Base-by-base conservation (phyloP, 2,329 filamentous ascomycete species). In the Harringtonia aguacate region DNA sequence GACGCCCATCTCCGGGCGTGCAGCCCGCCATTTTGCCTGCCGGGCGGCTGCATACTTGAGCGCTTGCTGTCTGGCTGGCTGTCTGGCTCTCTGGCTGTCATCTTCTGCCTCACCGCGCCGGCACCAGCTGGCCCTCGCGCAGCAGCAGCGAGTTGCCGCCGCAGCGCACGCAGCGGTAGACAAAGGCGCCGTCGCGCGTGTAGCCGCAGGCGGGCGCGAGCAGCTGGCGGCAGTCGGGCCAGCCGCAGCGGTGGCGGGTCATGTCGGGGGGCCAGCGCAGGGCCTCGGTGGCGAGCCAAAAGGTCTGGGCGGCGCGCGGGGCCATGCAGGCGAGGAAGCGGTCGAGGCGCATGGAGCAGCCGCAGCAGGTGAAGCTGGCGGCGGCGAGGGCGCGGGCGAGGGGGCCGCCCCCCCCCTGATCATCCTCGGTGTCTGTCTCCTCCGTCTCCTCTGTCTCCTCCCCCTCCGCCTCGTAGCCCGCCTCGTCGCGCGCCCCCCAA, bases 201-300 rank as follows among this genome's bases (percentile, higher is more conserved):
- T 41, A 48, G 1, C 3, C 3, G 29, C 39, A 44, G 2, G 4
- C 5, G 10, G 41, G 37, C 15, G 40, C 5, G 24, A 51, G 24
- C 8, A 37, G 22, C 17, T 17, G 31, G 13, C 33, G 4, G 40
- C 49, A 51, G 46, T 51, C 49, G 24, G 44, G 39, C 49, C 49
- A 51, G 0, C 35, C 49, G 33, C 47, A 51, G 28, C 17, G 39
- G 43, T 15, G 14, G 14, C 21, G 22, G 21, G 15, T n/a, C 7
- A 6, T 3, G 15, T 44, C 46, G 2, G 45, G 35, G 28, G 36
- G 35, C 31, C 14, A 39, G 14, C 38, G 35, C 35, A 50, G 29
- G 15, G 17, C 28, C 39, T 45, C 27, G 31, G 27, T 9, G 14
- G 33, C 39, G 4, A 48, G 18, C 47, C 45, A 49, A 29, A 12